phyloP scores from a whole-genome alignment of 2,329 filamentous ascomycete species.

The Onygenales sp. region DNA sequence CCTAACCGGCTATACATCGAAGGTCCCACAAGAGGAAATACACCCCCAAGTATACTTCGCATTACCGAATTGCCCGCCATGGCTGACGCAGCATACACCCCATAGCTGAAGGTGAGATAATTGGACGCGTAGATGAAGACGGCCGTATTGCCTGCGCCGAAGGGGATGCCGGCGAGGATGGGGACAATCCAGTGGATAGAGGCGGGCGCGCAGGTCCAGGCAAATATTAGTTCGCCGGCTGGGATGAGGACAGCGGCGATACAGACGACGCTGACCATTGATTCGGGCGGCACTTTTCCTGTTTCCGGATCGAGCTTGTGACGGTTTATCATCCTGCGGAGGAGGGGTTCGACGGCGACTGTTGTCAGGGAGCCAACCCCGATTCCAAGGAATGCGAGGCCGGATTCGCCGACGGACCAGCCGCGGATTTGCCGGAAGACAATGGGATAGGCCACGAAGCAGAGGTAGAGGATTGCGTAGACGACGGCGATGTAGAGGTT shows the following conservation, averaged over 20 bases:
- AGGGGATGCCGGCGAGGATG: constrained; percentile 68
- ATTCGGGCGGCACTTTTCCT: constrained; percentile 64
- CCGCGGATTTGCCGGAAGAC: constrained; percentile 67
- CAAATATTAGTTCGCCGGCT: constrained; percentile 73
- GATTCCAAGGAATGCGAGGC: constrained; percentile 69
- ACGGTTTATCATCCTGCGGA: constrained; percentile 66
- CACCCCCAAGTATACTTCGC: constrained; percentile 64
- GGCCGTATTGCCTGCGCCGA: constrained; percentile 65
- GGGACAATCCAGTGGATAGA: constrained; percentile 75
- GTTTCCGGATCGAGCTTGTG: constrained; percentile 68
- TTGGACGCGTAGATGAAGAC: constrained; percentile 77
- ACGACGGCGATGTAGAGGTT: constrained; percentile 63
- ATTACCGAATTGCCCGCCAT: constrained; percentile 71
- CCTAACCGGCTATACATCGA: constrained; percentile 61
- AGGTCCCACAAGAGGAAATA: constrained; percentile 64
- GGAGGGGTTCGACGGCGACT: constrained; percentile 53
- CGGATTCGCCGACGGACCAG: constrained; percentile 64
- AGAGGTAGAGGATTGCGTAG: constrained; percentile 80
- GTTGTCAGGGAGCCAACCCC: constrained; percentile 47
- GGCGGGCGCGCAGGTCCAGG: constrained; percentile 72
- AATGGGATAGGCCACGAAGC: constrained; percentile 83
- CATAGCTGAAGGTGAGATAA: constrained; percentile 70
- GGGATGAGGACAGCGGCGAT: constrained; percentile 66
- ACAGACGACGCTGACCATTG: constrained; percentile 70
- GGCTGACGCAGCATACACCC: constrained; percentile 72